These are phyloP conservation scores for Sporothrix dimorphospora DNA, from an alignment of 2,329 filamentous ascomycete species.

Conservation along the genomic window DNA sequence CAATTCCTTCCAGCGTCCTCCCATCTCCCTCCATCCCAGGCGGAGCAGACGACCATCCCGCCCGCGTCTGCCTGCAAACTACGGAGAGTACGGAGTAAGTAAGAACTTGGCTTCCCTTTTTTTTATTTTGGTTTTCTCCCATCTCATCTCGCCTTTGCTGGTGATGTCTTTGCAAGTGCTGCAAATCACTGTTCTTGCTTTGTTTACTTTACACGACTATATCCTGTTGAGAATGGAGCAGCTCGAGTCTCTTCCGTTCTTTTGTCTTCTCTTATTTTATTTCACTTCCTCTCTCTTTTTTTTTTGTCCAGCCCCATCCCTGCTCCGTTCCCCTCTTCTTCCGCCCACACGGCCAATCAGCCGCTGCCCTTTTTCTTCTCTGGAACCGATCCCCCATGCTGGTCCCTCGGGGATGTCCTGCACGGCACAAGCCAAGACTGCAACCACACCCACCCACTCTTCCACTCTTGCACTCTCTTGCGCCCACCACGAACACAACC, in stretches of 20 bases:
- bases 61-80: constrained; percentile 7
- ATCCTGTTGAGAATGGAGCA: neutral
- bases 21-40: neutral
- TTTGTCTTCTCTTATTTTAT: neutral
- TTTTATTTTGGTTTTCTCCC: neutral
- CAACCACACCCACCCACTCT: constrained; percentile 10
- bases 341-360: constrained; percentile 24
- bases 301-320: neutral
- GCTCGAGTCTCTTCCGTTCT: neutral
- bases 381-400: constrained; percentile 26
- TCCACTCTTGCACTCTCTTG: too few relatives aligned
- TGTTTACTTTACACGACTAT: neutral
- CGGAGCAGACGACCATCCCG: constrained; percentile 13
- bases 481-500: constrained; percentile 8
- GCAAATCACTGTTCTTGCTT: neutral
- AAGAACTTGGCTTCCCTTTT: neutral
- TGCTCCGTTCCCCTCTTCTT: constrained; percentile 22
- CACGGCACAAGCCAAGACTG: constrained; percentile 28
- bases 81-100: neutral
- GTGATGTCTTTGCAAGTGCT: neutral
- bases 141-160: neutral
- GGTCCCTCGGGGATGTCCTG: constrained; percentile 17
- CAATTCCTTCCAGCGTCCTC: neutral
- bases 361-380: constrained; percentile 8
- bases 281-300: neutral